Conservation (phyloP, 2,329 filamentous ascomycete genomes). For the Aspergillus sp. region DNA sequence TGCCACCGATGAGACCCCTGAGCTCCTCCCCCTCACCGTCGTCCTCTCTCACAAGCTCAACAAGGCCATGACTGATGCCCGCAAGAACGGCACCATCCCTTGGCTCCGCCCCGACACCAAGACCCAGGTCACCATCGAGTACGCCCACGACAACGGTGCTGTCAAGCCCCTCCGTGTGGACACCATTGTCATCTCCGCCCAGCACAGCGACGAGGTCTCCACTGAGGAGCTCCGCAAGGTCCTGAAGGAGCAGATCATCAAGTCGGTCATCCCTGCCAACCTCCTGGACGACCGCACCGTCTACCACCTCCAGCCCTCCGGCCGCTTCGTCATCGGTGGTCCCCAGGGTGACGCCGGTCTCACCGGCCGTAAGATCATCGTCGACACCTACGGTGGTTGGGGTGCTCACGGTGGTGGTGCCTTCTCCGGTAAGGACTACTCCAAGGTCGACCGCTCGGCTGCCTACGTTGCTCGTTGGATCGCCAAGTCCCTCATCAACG, state of each 20-base stretch:
- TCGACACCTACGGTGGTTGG: constrained; percentile 99
- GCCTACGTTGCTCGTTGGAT: constrained; percentile 98
- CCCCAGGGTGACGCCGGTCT: constrained; percentile 98
- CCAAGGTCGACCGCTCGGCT: constrained; percentile 98
- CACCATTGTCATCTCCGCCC: constrained; percentile 94
- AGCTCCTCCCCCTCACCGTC: constrained; percentile 92
- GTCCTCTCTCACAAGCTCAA: constrained; percentile 97
- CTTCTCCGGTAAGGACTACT: constrained; percentile 99
- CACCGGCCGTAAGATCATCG: constrained; percentile 98
- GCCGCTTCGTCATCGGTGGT: constrained; percentile 98
- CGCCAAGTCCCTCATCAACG: constrained; percentile 92
- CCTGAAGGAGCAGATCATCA: constrained; percentile 96
- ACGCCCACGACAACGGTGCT: constrained; percentile 89
- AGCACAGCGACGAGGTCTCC: constrained; percentile 84
- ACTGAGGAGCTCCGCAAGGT: constrained; percentile 92
- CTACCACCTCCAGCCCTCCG: constrained; percentile 99
- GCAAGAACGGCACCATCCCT: constrained; percentile 80
- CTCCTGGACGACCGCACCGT: constrained; percentile 90
- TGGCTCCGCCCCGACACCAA: constrained; percentile 99
- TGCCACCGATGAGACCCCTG: constrained; percentile 97
- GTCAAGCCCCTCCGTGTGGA: constrained; percentile 91
- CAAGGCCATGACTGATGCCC: constrained; percentile 86
- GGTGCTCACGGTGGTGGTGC: constrained; percentile 99
- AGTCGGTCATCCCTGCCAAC: constrained; percentile 87
- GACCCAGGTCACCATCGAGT: constrained; percentile 99